Conservation (phyloP, 805 yeast genomes). For the Debaryomyces prosopidis region DNA sequence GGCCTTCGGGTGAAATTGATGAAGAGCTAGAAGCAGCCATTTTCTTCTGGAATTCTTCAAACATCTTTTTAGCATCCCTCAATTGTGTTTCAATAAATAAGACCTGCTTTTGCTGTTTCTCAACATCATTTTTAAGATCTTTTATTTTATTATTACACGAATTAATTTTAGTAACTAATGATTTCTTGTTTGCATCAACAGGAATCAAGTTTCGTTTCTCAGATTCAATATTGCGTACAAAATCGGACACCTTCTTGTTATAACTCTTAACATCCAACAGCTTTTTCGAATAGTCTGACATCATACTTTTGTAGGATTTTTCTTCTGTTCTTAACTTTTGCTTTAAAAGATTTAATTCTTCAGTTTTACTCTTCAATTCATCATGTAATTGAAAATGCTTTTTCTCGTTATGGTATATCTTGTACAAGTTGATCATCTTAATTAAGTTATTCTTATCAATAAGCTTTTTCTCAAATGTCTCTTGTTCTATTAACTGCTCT, state of each 20-base stretch:
- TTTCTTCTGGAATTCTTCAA: constrained; percentile 31
- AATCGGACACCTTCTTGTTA: constrained; percentile 36
- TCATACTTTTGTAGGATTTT: constrained; percentile 21
- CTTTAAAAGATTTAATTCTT: constrained; percentile 35
- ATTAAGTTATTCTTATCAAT: constrained; percentile 48
- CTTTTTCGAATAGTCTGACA: constrained; percentile 47
- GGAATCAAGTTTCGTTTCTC: constrained; percentile 59
- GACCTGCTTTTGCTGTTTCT: constrained; percentile 48
- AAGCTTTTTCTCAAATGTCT: constrained; percentile 57
- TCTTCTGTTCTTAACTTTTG: constrained; percentile 26
- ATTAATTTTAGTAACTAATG: constrained; percentile 46
- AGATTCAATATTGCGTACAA: constrained; percentile 42
- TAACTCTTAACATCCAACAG: constrained; percentile 42
- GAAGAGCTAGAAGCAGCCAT: constrained; percentile 15
- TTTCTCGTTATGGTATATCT: constrained; percentile 60
- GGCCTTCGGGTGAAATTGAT: constrained; percentile 50
- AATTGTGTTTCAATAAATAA: constrained; percentile 48
- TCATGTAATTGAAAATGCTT: constrained; percentile 34
- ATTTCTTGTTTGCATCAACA: constrained; percentile 53
- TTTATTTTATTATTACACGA: constrained; percentile 48
- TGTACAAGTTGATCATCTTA: constrained; percentile 57
- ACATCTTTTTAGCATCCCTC: constrained; percentile 35
- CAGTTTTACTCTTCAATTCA: constrained; percentile 35
- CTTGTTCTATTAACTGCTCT: constrained; percentile 73
- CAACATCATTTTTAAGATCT: constrained; percentile 52